These are phyloP conservation scores for Taphrina wiesneri DNA, from an alignment of 1,139 yeast species.

Conservation along the genomic window DNA sequence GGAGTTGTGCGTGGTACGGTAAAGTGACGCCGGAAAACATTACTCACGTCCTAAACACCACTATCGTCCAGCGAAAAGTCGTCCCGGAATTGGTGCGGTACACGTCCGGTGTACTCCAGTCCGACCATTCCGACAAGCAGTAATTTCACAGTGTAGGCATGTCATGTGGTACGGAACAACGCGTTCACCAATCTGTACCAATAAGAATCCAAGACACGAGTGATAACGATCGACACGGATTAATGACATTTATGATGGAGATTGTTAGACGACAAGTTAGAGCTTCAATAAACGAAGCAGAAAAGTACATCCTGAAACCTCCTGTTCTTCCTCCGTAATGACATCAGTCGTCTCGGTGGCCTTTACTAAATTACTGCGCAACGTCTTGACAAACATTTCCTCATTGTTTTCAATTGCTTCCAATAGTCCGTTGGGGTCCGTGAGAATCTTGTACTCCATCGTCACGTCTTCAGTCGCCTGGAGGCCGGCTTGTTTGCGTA, in stretches of 20 bases:
- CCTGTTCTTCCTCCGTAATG: constrained; percentile 86
- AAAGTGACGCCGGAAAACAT: constrained; percentile 13
- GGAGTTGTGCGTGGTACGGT: constrained; percentile 29
- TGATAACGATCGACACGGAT: too few species aligned
- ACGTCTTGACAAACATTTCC: constrained; percentile 71
- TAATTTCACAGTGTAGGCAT: too few species aligned
- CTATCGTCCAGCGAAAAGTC: neutral
- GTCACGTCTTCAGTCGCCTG: constrained; percentile 92
- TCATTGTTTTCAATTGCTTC: constrained; percentile 64
- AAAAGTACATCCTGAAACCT: constrained; percentile 81
- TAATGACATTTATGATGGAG: neutral
- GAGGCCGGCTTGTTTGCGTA: constrained; percentile 94
- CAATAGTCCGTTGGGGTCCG: constrained; percentile 66
- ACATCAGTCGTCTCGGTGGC: constrained; percentile 46
- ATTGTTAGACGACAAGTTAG: neutral
- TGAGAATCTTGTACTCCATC: constrained; percentile 72
- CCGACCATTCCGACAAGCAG: too few species aligned
- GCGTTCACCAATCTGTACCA: too few species aligned
- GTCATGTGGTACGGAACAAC: too few species aligned
- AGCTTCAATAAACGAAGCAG: constrained; percentile 69
- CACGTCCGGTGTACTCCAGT: too few species aligned
- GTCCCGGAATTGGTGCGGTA: constrained; percentile 6
- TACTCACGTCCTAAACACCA: neutral
- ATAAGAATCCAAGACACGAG: too few species aligned
- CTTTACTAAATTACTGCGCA: constrained; percentile 51